Evolutionary conservation across 2,329 filamentous ascomycete species (phyloP), one percentile per base, ranked within the genome.

Genomic region (Canariomyces notabilis): DNA sequence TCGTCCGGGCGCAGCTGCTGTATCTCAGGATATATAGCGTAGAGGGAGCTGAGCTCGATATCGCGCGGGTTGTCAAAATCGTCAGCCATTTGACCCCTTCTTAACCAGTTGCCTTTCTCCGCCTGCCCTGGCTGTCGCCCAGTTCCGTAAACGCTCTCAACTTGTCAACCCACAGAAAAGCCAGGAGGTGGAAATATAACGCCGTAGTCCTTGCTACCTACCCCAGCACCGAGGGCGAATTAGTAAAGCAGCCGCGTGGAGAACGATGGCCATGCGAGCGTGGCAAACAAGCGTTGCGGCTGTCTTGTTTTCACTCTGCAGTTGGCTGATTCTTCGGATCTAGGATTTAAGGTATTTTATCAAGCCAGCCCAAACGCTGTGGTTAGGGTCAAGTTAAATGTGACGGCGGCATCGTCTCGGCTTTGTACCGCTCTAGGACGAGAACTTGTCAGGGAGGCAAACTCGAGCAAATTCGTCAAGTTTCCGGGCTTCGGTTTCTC

Each of bases 11-110:
- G 61, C 16, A 71, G 61, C 7, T 66, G 64, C 22, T 69, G 69
- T 12, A 85, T 75, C 63, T 85, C 82, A n/a, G 82, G 82, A 53
- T 76, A 86, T 57, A 86, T 85, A 51, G 80, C 79, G 46, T 72
- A 67, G 46, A 85, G 72, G 12, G 79, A 75, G 57, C 72, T 74
- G 44, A 85, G 69, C 68, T 85, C 82, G 37, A 73, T 67, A 44
- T 71, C 63, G 40, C 82, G 79, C 52, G 72, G 68, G 57, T 80
- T 75, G 57, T 76, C 72, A 52, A 63, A 65, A 48, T 66, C 62
- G 37, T 51, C 48, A 29, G 48, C 51, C 51, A 53, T 53, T 43
- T 49, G 49, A 35, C 45, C 16, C 18, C 22, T 18, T 16, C 19
- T 15, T 14, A 12, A 4, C 26, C 26, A 4, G 26, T 9, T 31